These are phyloP conservation scores for Candida stauntonica DNA, from an alignment of 805 yeast genomes.

Conservation along the genomic window DNA sequence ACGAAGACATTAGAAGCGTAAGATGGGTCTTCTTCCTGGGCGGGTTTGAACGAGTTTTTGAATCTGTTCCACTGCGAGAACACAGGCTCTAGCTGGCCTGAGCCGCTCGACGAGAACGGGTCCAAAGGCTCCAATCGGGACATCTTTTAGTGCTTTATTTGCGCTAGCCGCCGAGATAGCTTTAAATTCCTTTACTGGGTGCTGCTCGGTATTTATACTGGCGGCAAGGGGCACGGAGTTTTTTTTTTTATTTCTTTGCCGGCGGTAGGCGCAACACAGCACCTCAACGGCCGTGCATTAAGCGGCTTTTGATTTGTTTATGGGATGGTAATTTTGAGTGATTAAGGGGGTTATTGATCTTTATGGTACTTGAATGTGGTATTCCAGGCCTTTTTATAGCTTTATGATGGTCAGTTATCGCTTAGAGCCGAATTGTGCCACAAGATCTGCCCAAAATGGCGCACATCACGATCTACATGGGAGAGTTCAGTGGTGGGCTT, in stretches of 20 bases:
- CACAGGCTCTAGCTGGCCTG: conserved; percentile 8
- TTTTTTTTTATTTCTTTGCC: background rate
- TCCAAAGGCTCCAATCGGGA: conserved; percentile 5
- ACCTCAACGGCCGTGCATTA: background rate
- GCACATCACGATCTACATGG: too few species aligned
- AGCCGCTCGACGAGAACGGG: conserved; percentile 8
- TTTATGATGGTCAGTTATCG: too few species aligned
- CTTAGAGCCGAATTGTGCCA: too few species aligned
- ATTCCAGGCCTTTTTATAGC: too few species aligned
- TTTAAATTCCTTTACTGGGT: too few species aligned
- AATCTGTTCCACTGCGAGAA: conserved; percentile 13
- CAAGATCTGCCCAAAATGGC: too few species aligned
- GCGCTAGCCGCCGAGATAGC: too few species aligned
- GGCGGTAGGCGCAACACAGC: background rate
- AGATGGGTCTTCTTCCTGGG: conserved; percentile 13
- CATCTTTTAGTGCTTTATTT: too few species aligned
- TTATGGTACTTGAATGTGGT: background rate
- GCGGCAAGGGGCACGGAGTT: background rate
- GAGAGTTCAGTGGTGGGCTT: too few species aligned
- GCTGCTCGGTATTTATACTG: background rate
- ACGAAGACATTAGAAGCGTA: conserved; percentile 12
- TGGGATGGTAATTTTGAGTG: background rate
- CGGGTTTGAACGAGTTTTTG: conserved; percentile 16
- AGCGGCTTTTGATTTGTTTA: background rate
- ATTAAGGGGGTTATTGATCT: background rate